A percentile compares a stretch with the other conserved stretches of the same genome.
These are phyloP conservation scores for Penicillium turbatum DNA, from an alignment of 495 filamentous ascomycete genomes.

Conservation along the genomic window DNA sequence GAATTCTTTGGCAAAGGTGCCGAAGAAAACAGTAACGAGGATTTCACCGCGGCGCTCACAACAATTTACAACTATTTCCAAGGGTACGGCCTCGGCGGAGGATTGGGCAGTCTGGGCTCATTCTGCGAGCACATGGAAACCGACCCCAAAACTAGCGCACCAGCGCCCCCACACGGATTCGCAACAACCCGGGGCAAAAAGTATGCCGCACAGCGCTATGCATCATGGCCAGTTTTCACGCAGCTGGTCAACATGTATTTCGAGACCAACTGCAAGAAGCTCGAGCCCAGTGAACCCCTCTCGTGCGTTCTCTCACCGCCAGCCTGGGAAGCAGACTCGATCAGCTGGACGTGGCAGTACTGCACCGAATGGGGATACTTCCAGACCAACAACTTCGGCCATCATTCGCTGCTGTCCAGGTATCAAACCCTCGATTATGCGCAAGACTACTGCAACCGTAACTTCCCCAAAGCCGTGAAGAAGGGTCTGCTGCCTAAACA, in stretches of 20 bases:
- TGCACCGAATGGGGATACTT: conserved; percentile 57
- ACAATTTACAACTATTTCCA: conserved; percentile 45
- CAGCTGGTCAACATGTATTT: conserved; percentile 40
- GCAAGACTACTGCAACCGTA: conserved; percentile 48
- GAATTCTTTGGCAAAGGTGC: conserved; percentile 48
- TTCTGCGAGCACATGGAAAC: conserved; percentile 49
- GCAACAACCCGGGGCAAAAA: conserved; percentile 37
- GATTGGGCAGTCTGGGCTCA: conserved; percentile 30
- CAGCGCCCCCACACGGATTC: conserved; percentile 35
- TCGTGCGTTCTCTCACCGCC: conserved; percentile 41
- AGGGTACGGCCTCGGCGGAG: conserved; percentile 44
- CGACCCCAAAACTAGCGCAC: conserved; percentile 22
- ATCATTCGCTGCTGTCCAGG: conserved; percentile 45
- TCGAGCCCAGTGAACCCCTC: conserved; percentile 23
- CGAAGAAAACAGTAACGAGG: conserved; percentile 46
- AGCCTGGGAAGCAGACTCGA: conserved; percentile 32
- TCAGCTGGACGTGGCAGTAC: conserved; percentile 59
- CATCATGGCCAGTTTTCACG: conserved; percentile 41
- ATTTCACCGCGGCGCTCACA: conserved; percentile 43
- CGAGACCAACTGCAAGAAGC: conserved; percentile 38
- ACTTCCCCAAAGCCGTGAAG: conserved; percentile 47
- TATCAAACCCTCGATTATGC: conserved; percentile 50
- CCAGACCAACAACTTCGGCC: conserved; percentile 49
- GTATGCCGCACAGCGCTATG: conserved; percentile 43
- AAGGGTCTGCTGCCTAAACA: conserved; percentile 41